These are phyloP conservation scores for Drosera capensis DNA, from an alignment of 148 eudicot genomes.

Conservation along the genomic window DNA sequence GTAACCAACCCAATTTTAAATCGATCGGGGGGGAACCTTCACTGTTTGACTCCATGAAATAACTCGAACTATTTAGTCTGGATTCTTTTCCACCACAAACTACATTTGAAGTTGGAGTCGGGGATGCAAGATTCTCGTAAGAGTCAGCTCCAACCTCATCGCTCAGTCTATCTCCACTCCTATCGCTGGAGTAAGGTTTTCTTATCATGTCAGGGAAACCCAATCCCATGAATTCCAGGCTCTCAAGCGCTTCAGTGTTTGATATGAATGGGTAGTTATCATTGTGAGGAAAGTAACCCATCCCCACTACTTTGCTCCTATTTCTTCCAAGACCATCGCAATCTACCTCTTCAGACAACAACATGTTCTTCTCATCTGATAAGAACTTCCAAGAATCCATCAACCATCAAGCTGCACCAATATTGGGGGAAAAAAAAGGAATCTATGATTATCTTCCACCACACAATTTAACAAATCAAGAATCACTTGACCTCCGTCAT, in stretches of 20 bases:
- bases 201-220: slow-evolving; percentile 18
- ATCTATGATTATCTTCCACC: background rate
- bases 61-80: slow-evolving; percentile 9
- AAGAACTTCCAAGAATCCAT: slow-evolving; percentile 33
- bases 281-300: slow-evolving; percentile 15
- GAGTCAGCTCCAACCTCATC: slow-evolving; percentile 19
- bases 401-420: slow-evolving; percentile 8
- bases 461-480: too few species aligned
- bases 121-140: slow-evolving; percentile 11
- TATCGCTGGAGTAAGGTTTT: slow-evolving; percentile 17
- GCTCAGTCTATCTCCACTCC: slow-evolving; percentile 14
- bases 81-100: slow-evolving; percentile 14
- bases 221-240: slow-evolving; percentile 16
- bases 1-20: slow-evolving; percentile 27
- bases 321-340: slow-evolving; percentile 12
- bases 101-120: slow-evolving; percentile 8
- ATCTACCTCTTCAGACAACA: slow-evolving; percentile 20
- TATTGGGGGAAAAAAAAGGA: background rate
- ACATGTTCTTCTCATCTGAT: slow-evolving; percentile 16
- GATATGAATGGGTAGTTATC: slow-evolving; percentile 19
- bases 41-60: slow-evolving; percentile 12
- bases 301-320: slow-evolving; percentile 11
- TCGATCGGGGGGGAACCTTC: slow-evolving; percentile 18
- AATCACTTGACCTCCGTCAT: too few species aligned
- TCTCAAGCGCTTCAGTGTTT: slow-evolving; percentile 19